Percentiles rank a stretch among this genome's conserved stretches.
Conservation (phyloP, 768 basidiomycete genomes). For the Kwoniella sp. region DNA sequence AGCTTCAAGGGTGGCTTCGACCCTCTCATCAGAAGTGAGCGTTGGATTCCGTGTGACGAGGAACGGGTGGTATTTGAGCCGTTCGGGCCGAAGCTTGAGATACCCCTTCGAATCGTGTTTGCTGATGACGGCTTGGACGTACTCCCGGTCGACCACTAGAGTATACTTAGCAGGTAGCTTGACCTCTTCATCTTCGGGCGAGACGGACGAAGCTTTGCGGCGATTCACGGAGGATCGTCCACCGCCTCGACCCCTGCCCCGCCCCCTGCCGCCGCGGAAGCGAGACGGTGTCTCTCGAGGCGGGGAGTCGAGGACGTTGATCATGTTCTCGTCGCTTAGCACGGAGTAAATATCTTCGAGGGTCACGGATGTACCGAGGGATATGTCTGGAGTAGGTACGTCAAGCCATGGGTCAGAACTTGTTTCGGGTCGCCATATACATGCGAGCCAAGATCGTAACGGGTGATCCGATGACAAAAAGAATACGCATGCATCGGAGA, state of each 20-base stretch:
- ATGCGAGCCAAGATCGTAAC: neutral
- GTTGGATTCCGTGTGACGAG: conserved; percentile 61
- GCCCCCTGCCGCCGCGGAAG: neutral
- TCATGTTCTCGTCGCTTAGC: conserved; percentile 74
- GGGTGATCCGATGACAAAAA: too few relatives aligned
- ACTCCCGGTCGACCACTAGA: conserved; percentile 71
- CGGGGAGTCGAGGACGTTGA: conserved; percentile 57
- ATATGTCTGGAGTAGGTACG: conserved; percentile 65
- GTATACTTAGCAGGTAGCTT: conserved; percentile 60
- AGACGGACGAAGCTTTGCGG: conserved; percentile 4
- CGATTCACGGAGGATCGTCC: conserved; percentile 19
- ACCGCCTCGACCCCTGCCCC: conserved; percentile 16
- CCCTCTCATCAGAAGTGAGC: conserved; percentile 19
- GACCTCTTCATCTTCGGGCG: conserved; percentile 13
- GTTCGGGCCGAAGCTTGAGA: conserved; percentile 70
- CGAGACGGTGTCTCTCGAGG: conserved; percentile 6
- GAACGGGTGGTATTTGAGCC: conserved; percentile 94
- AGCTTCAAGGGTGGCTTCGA: conserved; percentile 16
- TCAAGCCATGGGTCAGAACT: neutral
- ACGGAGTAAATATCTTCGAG: conserved; percentile 80
- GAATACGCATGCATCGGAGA: conserved; percentile 9
- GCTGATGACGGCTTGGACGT: conserved; percentile 67
- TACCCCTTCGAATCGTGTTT: conserved; percentile 80
- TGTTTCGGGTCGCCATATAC: too few relatives aligned
- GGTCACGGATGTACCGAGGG: conserved; percentile 83